Evolutionary conservation across 2,329 filamentous ascomycete species (phyloP).

Genomic region (Capronia coronata): DNA sequence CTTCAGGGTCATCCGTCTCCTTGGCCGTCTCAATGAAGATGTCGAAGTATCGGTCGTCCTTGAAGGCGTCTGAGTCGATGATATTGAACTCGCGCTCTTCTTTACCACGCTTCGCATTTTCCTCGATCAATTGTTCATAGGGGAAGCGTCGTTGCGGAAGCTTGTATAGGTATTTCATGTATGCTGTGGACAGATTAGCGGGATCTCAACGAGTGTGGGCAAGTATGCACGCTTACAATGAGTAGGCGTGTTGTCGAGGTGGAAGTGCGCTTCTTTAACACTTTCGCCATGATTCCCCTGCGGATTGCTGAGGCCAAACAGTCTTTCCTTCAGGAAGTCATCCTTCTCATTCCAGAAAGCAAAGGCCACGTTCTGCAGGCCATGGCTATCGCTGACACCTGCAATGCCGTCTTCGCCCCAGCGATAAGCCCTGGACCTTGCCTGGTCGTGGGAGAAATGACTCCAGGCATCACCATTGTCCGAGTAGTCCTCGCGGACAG

Average conservation of each 20-base stretch:
- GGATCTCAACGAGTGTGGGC: background rate
- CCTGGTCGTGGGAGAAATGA: slow-evolving; percentile 90
- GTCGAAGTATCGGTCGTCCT: slow-evolving; percentile 90
- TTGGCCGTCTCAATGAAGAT: slow-evolving; percentile 96
- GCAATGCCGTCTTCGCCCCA: slow-evolving; percentile 98
- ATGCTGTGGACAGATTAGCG: slow-evolving; percentile 43
- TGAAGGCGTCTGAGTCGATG: slow-evolving; percentile 78
- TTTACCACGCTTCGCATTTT: slow-evolving; percentile 71
- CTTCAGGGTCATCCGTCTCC: slow-evolving; percentile 83
- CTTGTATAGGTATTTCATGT: slow-evolving; percentile 99
- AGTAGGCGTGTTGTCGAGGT: slow-evolving; percentile 86
- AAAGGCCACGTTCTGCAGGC: slow-evolving; percentile 86
- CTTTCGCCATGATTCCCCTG: slow-evolving; percentile 97
- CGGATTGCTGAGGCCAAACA: slow-evolving; percentile 91
- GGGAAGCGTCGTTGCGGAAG: slow-evolving; percentile 89
- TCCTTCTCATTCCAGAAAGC: slow-evolving; percentile 98
- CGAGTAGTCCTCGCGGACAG: slow-evolving; percentile 88
- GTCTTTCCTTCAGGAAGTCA: slow-evolving; percentile 85
- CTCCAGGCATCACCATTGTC: slow-evolving; percentile 91
- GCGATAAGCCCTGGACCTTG: slow-evolving; percentile 78
- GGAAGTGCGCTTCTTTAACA: slow-evolving; percentile 93
- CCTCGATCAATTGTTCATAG: slow-evolving; percentile 77
- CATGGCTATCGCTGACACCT: slow-evolving; percentile 89
- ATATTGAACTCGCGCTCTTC: slow-evolving; percentile 85
- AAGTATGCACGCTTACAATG: slow-evolving; percentile 36